These are phyloP conservation scores for Cyamopsis tetragonoloba DNA, from an alignment of 306 rosid genomes.

Conservation along the genomic window DNA sequence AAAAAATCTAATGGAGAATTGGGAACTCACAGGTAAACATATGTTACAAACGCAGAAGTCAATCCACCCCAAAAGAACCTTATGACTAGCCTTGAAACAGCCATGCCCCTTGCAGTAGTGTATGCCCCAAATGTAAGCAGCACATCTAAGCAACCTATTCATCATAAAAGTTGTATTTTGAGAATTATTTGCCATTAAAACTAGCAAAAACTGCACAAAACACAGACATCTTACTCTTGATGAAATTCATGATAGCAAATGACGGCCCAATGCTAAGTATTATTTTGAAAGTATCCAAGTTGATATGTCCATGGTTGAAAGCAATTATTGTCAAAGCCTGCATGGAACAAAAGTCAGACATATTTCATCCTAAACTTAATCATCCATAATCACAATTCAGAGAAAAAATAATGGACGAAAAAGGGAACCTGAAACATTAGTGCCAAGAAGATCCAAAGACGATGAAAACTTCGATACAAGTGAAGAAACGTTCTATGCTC, in stretches of 20 bases:
- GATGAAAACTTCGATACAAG: slow-evolving; percentile 93
- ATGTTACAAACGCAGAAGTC: slow-evolving; percentile 66
- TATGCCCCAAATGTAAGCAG: slow-evolving; percentile 94
- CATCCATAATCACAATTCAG: slow-evolving; percentile 17
- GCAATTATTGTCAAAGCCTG: slow-evolving; percentile 88
- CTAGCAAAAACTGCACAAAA: slow-evolving; percentile 20
- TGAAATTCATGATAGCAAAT: slow-evolving; percentile 80
- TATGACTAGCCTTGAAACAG: slow-evolving; percentile 88
- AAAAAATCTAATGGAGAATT: not conserved
- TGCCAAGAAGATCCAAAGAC: slow-evolving; percentile 94
- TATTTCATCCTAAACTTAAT: slow-evolving; percentile 4
- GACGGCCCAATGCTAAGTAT: slow-evolving; percentile 89
- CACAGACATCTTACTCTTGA: slow-evolving; percentile 54
- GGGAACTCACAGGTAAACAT: slow-evolving; percentile 70
- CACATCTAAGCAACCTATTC: slow-evolving; percentile 73
- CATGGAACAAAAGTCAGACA: slow-evolving; percentile 26
- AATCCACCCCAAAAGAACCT: slow-evolving; percentile 91
- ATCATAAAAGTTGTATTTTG: slow-evolving; percentile 22
- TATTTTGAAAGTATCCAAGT: slow-evolving; percentile 64
- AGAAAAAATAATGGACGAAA: slow-evolving; percentile 15
- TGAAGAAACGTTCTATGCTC: slow-evolving; percentile 93
- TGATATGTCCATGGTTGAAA: slow-evolving; percentile 48
- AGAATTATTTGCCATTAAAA: slow-evolving; percentile 7
- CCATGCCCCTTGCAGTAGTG: slow-evolving; percentile 94
- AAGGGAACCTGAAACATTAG: slow-evolving; percentile 83